Percentiles rank a stretch among this genome's conserved stretches.
Evolutionary conservation across 2,329 filamentous ascomycete species (phyloP).

Genomic region (Alternaria dauci): DNA sequence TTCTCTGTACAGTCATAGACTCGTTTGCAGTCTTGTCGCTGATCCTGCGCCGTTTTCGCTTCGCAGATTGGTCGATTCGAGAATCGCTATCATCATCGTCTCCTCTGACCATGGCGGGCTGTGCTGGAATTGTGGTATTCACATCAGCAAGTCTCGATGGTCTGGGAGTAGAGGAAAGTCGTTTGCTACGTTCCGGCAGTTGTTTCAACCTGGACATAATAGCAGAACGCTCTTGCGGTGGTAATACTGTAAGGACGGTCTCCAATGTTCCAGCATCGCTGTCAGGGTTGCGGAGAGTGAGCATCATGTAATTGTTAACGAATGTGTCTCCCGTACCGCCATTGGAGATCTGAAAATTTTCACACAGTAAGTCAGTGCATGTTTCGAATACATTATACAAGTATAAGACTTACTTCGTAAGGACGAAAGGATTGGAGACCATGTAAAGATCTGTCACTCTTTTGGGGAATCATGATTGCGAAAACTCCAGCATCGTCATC

Average conservation of each 20-base stretch:
- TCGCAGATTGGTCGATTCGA: not conserved
- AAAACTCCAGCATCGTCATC: conserved; percentile 25
- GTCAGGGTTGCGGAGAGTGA: conserved; percentile 23
- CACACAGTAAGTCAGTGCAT: not conserved
- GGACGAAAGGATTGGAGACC: conserved; percentile 25
- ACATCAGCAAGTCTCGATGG: not conserved
- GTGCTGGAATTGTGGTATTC: not conserved
- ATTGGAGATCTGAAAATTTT: not conserved
- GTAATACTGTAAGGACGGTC: conserved; percentile 7
- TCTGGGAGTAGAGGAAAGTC: not conserved
- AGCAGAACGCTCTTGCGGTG: not conserved
- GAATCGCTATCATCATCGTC: not conserved
- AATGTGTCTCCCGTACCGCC: conserved; percentile 10
- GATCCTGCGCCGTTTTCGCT: conserved; percentile 4
- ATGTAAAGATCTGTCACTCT: conserved; percentile 21
- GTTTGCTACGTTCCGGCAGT: not conserved
- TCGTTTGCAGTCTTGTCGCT: not conserved
- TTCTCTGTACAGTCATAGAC: not conserved
- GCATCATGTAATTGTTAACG: conserved; percentile 23
- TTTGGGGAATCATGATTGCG: conserved; percentile 30
- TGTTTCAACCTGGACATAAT: not conserved
- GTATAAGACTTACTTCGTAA: conserved; percentile 12
- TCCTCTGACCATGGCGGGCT: not conserved
- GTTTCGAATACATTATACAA: not conserved
- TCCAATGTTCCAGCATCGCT: conserved; percentile 5